Evolutionary conservation across 805 yeast genomes (phyloP).

Genomic region (Wickerhamiella occidentalis): DNA sequence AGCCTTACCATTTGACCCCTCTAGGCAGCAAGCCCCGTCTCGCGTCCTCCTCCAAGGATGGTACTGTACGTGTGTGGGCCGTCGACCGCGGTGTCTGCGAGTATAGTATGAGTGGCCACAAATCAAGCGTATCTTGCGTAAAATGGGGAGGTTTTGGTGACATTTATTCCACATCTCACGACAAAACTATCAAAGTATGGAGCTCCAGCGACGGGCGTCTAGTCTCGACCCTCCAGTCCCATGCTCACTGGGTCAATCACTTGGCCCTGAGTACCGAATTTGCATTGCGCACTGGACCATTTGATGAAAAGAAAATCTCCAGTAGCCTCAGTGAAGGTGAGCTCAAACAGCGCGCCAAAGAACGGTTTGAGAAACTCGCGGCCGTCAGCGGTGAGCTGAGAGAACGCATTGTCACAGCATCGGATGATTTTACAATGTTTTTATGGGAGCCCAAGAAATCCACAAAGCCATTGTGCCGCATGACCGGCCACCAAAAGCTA

Average conservation of each 20-base stretch:
- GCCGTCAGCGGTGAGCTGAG: constrained; percentile 40
- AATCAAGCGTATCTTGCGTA: constrained; percentile 84
- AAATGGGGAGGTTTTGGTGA: constrained; percentile 89
- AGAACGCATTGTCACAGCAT: constrained; percentile 85
- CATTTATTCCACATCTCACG: constrained; percentile 84
- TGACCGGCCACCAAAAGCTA: constrained; percentile 96
- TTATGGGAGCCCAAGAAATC: constrained; percentile 84
- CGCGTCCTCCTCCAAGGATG: constrained; percentile 84
- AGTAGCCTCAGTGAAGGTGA: constrained; percentile 13
- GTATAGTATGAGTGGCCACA: constrained; percentile 73
- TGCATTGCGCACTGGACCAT: constrained; percentile 77
- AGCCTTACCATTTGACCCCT: constrained; percentile 71
- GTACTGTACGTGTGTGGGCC: constrained; percentile 85
- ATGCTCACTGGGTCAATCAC: constrained; percentile 98
- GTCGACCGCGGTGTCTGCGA: constrained; percentile 52
- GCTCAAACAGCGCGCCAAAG: constrained; percentile 48
- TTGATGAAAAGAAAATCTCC: constrained; percentile 48
- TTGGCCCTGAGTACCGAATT: constrained; percentile 83
- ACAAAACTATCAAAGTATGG: constrained; percentile 89
- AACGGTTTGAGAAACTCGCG: constrained; percentile 51
- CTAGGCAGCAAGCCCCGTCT: constrained; percentile 41
- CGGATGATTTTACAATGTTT: constrained; percentile 96
- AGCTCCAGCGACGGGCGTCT: constrained; percentile 67
- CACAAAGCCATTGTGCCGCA: constrained; percentile 74
- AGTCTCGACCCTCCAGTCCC: constrained; percentile 67